These are phyloP conservation scores for Rosa persica DNA, from an alignment of 306 rosid genomes.

Conservation along the genomic window DNA sequence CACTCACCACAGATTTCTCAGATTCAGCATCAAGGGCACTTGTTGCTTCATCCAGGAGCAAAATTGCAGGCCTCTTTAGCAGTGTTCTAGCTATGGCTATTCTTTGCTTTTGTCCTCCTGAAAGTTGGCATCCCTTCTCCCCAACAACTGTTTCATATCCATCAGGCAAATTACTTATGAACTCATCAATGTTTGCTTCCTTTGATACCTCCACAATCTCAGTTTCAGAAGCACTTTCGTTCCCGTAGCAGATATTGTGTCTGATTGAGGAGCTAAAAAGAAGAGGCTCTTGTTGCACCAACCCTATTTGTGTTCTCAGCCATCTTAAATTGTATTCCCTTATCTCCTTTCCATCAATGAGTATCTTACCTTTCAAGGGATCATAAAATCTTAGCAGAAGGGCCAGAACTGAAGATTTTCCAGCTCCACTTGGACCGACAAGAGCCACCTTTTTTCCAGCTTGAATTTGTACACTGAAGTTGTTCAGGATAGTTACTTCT, in stretches of 20 bases:
- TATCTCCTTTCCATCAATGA: slow-evolving; percentile 66
- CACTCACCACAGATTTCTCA: slow-evolving; percentile 60
- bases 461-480: slow-evolving; percentile 67
- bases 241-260: slow-evolving; percentile 76
- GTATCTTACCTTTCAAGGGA: slow-evolving; percentile 56
- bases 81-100: slow-evolving; percentile 84
- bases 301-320: slow-evolving; percentile 73
- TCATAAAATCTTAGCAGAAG: slow-evolving; percentile 78
- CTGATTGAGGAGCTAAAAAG: slow-evolving; percentile 73
- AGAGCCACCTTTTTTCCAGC: slow-evolving; percentile 72
- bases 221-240: slow-evolving; percentile 57
- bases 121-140: slow-evolving; percentile 84
- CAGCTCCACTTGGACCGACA: slow-evolving; percentile 88
- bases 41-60: slow-evolving; percentile 90
- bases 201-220: slow-evolving; percentile 64
- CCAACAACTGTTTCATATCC: slow-evolving; percentile 77
- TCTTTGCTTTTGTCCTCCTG: slow-evolving; percentile 95
- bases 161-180: slow-evolving; percentile 66
- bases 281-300: slow-evolving; percentile 89
- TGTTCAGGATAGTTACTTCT: slow-evolving; percentile 53
- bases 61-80: slow-evolving; percentile 66
- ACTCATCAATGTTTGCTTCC: slow-evolving; percentile 79
- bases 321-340: slow-evolving; percentile 68
- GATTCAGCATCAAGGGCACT: slow-evolving; percentile 92
- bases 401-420: slow-evolving; percentile 74